phyloP scores from a whole-genome alignment of 805 yeast species.

The Yamadazyma scolyti region DNA sequence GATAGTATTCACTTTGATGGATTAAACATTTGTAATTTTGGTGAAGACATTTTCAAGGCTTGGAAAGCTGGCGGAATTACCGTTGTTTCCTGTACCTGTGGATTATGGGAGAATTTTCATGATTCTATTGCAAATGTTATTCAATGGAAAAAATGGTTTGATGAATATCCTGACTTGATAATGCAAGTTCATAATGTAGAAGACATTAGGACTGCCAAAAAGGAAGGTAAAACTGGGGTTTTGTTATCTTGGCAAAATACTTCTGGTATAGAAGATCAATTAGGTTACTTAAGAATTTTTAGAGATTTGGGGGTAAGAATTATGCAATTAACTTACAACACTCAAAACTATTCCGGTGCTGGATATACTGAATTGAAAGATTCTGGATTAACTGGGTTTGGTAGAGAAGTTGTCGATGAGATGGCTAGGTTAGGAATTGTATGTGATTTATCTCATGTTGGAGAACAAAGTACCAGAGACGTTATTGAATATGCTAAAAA shows the following conservation, averaged over 20 bases:
- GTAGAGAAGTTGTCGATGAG: constrained; percentile 13
- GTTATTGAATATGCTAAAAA: constrained; percentile 12
- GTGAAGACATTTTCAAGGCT: constrained; percentile 9
- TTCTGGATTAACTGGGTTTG: constrained; percentile 12
- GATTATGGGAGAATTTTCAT: constrained; percentile 10
- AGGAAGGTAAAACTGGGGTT: constrained; percentile 10
- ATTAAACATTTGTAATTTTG: constrained; percentile 9
- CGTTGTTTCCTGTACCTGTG: constrained; percentile 10
- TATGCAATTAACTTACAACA: constrained; percentile 13
- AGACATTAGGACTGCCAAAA: constrained; percentile 10
- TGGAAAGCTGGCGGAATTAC: constrained; percentile 11
- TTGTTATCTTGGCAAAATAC: constrained; percentile 13
- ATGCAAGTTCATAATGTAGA: constrained; percentile 11
- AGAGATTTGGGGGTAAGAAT: constrained; percentile 11
- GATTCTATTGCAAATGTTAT: constrained; percentile 9
- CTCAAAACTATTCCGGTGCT: constrained; percentile 12
- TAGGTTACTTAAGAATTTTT: constrained; percentile 10
- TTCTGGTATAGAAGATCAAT: constrained; percentile 12
- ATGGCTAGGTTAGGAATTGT: constrained; percentile 12
- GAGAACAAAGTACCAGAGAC: constrained; percentile 10
- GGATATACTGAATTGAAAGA: constrained; percentile 12
- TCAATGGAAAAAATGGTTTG: constrained; percentile 12
- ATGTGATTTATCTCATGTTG: constrained; percentile 13
- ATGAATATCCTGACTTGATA: constrained; percentile 8
- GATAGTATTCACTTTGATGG: constrained; percentile 10